phyloP scores from a whole-genome alignment of 108 stramenopile genomes.

The Asterionellopsis glacialis region DNA sequence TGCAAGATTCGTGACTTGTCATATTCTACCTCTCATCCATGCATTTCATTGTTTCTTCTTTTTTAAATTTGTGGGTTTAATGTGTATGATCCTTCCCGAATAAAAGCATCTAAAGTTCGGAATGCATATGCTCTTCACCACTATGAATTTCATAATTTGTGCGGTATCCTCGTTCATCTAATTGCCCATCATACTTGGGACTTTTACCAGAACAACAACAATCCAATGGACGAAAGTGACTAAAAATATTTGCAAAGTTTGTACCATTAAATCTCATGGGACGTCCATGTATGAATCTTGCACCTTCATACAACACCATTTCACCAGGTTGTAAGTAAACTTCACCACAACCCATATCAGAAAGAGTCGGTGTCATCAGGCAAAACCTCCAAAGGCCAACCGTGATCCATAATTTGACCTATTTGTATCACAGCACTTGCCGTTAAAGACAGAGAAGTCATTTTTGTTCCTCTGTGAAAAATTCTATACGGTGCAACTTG shows the following conservation, averaged over 20 bases:
- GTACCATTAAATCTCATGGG: slow-evolving; percentile 84
- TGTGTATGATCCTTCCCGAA: too few species aligned
- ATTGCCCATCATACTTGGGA: slow-evolving; percentile 3
- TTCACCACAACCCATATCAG: slow-evolving; percentile 61
- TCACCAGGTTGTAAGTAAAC: slow-evolving; percentile 75
- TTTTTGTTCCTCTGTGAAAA: too few species aligned
- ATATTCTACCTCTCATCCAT: too few species aligned
- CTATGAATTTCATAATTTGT: background rate
- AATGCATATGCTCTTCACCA: background rate
- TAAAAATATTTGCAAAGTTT: slow-evolving; percentile 74
- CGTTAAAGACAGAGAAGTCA: too few species aligned
- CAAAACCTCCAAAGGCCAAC: slow-evolving; percentile 89
- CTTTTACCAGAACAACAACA: background rate
- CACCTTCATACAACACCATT: slow-evolving; percentile 88
- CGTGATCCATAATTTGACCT: slow-evolving; percentile 69
- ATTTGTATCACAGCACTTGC: slow-evolving; percentile 77
- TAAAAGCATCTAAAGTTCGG: too few species aligned
- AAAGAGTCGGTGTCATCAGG: slow-evolving; percentile 78
- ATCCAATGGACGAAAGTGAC: slow-evolving; percentile 55
- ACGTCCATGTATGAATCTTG: slow-evolving; percentile 87
- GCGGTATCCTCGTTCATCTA: background rate
- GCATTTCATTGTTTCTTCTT: too few species aligned
- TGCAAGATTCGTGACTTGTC: too few species aligned
- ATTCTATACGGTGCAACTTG: too few species aligned
- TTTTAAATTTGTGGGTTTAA: too few species aligned